These are phyloP conservation scores for Tetradesmus lagerheimii DNA, from an alignment of 139 green algal species.

Conservation along the genomic window DNA sequence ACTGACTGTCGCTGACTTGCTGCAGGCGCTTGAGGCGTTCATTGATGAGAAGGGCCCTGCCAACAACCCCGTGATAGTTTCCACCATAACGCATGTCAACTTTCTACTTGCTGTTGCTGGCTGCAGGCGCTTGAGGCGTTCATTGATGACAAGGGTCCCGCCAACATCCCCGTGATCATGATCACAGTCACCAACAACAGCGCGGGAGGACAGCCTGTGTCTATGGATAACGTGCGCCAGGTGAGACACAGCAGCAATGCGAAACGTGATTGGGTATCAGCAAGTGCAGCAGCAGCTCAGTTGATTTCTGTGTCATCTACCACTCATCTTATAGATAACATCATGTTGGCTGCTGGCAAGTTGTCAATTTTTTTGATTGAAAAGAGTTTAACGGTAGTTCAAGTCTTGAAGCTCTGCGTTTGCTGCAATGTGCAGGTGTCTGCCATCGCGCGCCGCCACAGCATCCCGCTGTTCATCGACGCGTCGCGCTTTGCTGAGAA, in stretches of 20 bases:
- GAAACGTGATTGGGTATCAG: too few species aligned
- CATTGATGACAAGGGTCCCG: conserved; percentile 25
- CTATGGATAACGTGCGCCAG: conserved; percentile 48
- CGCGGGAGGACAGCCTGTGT: conserved; percentile 48
- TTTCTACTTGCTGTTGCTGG: not conserved
- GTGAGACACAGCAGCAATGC: not conserved
- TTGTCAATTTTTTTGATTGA: too few species aligned
- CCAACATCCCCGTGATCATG: conserved; percentile 35
- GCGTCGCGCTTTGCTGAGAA: conserved; percentile 47
- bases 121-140: conserved; percentile 19
- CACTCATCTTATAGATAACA: too few species aligned
- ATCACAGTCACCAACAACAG: conserved; percentile 55
- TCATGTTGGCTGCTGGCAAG: too few species aligned
- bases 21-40: conserved; percentile 28
- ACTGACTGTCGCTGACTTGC: too few species aligned
- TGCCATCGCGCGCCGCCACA: not conserved
- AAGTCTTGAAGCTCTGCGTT: too few species aligned
- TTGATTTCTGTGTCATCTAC: too few species aligned
- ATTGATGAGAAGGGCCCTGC: conserved; percentile 27
- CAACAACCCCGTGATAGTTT: conserved; percentile 30
- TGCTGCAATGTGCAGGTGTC: conserved; percentile 43
- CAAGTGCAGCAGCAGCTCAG: not conserved
- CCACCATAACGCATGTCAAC: conserved; percentile 30
- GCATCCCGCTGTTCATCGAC: conserved; percentile 50
- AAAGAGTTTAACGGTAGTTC: too few species aligned